Evolutionary conservation across 2,329 filamentous ascomycete genomes (phyloP).

Genomic region (Sordariomycetes sp.): DNA sequence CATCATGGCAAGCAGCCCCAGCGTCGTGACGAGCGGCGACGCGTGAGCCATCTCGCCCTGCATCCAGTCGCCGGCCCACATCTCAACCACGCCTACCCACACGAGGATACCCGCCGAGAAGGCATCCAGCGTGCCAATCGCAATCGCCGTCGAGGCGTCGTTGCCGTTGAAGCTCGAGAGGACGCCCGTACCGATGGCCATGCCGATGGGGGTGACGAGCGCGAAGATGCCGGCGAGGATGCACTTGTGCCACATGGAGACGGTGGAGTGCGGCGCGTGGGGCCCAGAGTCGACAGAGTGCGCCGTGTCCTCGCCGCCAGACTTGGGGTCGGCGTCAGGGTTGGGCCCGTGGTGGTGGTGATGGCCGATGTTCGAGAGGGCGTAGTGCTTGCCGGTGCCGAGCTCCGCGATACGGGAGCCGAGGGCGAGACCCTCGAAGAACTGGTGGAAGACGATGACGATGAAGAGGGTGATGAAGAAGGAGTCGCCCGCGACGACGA

Average conservation of each 20-base stretch:
- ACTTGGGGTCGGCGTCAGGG: constrained; percentile 13
- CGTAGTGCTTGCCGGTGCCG: constrained; percentile 12
- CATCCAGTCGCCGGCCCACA: constrained; percentile 67
- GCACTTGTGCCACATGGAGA: constrained; percentile 36
- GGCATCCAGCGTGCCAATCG: constrained; percentile 62
- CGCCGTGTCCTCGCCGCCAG: neutral
- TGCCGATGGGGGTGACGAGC: constrained; percentile 62
- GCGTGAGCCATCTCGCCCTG: constrained; percentile 43
- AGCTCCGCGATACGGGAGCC: constrained; percentile 57
- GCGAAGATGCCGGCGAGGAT: constrained; percentile 51
- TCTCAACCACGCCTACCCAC: constrained; percentile 72
- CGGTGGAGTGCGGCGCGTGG: constrained; percentile 5
- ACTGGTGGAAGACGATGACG: constrained; percentile 67
- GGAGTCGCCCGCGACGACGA: constrained; percentile 44
- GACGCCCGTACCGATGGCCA: constrained; percentile 68
- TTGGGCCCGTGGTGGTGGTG: constrained; percentile 9
- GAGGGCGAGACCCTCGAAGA: constrained; percentile 66
- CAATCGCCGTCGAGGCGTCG: constrained; percentile 51
- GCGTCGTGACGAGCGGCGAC: constrained; percentile 27
- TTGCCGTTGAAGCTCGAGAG: constrained; percentile 62
- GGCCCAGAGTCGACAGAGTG: constrained; percentile 7
- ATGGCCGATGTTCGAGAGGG: constrained; percentile 7
- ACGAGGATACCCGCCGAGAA: constrained; percentile 62
- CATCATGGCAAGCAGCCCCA: constrained; percentile 40
- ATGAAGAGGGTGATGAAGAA: constrained; percentile 44